Conservation (phyloP, 2,329 filamentous ascomycete genomes). For the Venturia effusa region DNA sequence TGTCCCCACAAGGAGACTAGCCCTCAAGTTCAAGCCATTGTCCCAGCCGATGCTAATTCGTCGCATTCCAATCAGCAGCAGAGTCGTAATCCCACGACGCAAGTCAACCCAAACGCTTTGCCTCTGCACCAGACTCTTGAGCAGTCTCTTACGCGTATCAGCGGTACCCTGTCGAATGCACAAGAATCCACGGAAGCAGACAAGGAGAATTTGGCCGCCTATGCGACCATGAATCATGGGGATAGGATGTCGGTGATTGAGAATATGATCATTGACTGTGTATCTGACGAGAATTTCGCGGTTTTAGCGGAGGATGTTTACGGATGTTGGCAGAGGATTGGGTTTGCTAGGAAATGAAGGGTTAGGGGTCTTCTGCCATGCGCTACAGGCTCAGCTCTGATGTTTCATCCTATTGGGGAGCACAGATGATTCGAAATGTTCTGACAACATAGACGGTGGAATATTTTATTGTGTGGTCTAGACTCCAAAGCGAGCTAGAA, state of each 20-base stretch:
- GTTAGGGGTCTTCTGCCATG: no score
- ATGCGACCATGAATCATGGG: slow-evolving; percentile 29
- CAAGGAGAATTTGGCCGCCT: slow-evolving; percentile 19
- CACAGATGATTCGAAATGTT: no score
- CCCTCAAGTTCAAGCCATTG: background rate
- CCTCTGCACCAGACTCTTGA: background rate
- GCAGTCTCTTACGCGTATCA: background rate
- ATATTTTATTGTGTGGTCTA: background rate
- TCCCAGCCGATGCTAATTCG: background rate
- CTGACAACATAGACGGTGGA: no score
- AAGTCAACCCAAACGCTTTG: background rate
- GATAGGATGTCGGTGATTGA: slow-evolving; percentile 33
- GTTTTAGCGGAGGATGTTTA: slow-evolving; percentile 41
- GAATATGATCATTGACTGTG: slow-evolving; percentile 38
- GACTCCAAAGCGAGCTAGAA: background rate
- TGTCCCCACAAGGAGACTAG: background rate
- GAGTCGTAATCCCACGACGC: background rate
- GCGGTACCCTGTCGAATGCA: background rate
- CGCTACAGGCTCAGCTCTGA: no score
- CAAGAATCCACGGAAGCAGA: background rate
- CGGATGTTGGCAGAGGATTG: slow-evolving; percentile 37
- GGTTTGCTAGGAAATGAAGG: slow-evolving; percentile 20
- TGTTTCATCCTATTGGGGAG: no score
- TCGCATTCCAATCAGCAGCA: background rate
- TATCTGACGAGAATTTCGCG: slow-evolving; percentile 39